Conservation (phyloP, 2,329 filamentous ascomycete species). For the Lasiodiplodia hormozganensis region DNA sequence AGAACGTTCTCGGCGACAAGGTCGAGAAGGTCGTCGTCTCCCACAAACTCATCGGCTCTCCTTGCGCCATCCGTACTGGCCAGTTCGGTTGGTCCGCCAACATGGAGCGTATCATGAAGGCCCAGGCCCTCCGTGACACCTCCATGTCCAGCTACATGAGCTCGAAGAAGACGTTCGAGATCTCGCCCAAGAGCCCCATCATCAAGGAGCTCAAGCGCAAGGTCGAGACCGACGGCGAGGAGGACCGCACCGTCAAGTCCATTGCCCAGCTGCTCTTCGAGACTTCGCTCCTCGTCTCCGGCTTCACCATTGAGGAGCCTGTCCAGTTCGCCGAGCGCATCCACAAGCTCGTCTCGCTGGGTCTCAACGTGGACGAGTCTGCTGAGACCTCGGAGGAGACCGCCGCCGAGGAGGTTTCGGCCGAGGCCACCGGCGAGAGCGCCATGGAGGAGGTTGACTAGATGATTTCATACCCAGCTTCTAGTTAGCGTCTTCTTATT, state of each 20-base stretch:
- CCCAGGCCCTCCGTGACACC: conserved; percentile 98
- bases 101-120: conserved; percentile 99
- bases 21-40: conserved; percentile 99
- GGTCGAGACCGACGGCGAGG: conserved; percentile 96
- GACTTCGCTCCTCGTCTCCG: conserved; percentile 97
- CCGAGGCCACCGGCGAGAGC: conserved; percentile 78
- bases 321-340: conserved; percentile 98
- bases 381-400: conserved; percentile 71
- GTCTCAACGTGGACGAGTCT: conserved; percentile 96
- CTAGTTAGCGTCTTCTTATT: conserved; percentile 24
- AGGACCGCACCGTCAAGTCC: conserved; percentile 98
- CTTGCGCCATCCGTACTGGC: conserved; percentile 98
- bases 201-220: conserved; percentile 99
- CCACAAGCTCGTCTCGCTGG: conserved; percentile 98
- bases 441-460: conserved; percentile 99
- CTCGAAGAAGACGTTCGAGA: conserved; percentile 99
- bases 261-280: conserved; percentile 99
- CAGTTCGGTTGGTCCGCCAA: conserved; percentile 99
- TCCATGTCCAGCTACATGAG: conserved; percentile 99
- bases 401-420: conserved; percentile 65
- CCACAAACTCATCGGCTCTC: conserved; percentile 93
- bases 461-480: conserved; percentile 29
- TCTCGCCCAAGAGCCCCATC: conserved; percentile 97
- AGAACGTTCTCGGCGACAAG: conserved; percentile 99
- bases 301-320: conserved; percentile 99